A percentile compares a stretch with the other conserved stretches of the same genome.
Evolutionary conservation across 768 basidiomycete species (phyloP).

Genomic region (Coprinellus micaceus): DNA sequence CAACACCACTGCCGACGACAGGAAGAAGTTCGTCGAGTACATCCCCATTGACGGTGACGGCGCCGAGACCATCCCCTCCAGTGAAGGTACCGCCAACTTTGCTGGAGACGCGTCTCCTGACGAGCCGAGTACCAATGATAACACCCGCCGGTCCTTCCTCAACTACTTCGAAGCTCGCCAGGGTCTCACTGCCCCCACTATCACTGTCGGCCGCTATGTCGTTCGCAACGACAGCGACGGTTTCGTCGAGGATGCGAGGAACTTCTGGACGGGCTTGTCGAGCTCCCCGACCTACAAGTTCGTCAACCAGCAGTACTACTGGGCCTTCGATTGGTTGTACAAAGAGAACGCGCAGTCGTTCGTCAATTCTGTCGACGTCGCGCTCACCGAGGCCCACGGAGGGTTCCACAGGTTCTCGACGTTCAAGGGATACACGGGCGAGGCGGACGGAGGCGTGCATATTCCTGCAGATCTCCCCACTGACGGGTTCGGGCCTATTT

Average conservation of each 20-base stretch:
- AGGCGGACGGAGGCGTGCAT: constrained; percentile 6
- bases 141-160: neutral
- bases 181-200: neutral
- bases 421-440: neutral
- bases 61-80: neutral
- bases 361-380: constrained; percentile 11
- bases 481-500: neutral
- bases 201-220: constrained; percentile 11
- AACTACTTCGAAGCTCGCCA: constrained; percentile 1
- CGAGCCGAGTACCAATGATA: neutral
- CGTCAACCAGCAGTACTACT: constrained; percentile 8
- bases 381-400: constrained; percentile 10
- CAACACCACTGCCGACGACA: neutral
- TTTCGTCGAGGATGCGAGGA: constrained; percentile 2
- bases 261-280: constrained; percentile 4
- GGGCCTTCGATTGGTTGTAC: constrained; percentile 5
- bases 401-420: constrained; percentile 5
- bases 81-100: no score
- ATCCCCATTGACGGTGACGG: neutral
- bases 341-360: neutral
- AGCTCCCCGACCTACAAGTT: neutral
- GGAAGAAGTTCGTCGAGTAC: neutral
- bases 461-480: neutral
- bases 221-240: constrained; percentile 1
- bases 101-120: neutral